A percentile compares a stretch with the other conserved stretches of the same genome.
Evolutionary conservation across 495 filamentous ascomycete genomes (phyloP).

Genomic region (Podospora pseudoanserina): DNA sequence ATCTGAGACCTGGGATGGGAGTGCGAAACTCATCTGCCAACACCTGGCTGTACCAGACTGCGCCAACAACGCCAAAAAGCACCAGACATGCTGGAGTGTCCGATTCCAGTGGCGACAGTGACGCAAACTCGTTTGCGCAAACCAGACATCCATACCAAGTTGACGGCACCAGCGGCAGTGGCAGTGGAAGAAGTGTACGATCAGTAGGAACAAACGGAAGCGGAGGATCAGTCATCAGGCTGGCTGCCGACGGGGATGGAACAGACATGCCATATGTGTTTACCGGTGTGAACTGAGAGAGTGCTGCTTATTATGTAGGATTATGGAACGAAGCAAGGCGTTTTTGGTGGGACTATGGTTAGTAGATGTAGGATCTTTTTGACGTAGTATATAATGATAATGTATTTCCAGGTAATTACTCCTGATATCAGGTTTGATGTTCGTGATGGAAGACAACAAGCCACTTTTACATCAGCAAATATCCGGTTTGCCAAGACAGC

Average conservation of each 20-base stretch:
- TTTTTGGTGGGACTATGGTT: not conserved
- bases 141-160: conserved; percentile 34
- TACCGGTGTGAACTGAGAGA: conserved; percentile 5
- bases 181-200: conserved; percentile 30
- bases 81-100: conserved; percentile 32
- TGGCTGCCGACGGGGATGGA: conserved; percentile 35
- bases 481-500: not conserved
- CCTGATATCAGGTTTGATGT: not conserved
- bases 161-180: conserved; percentile 31
- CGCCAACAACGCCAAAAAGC: conserved; percentile 51
- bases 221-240: conserved; percentile 34
- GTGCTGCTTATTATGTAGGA: not conserved
- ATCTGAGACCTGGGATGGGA: conserved; percentile 26
- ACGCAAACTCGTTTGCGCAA: conserved; percentile 41
- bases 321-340: not conserved
- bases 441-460: not conserved
- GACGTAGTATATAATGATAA: not conserved
- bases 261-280: conserved; percentile 45
- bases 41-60: conserved; percentile 45
- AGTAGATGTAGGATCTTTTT: not conserved
- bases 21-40: conserved; percentile 37
- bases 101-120: conserved; percentile 24
- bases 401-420: not conserved
- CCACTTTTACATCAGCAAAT: not conserved
- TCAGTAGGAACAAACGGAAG: conserved; percentile 21